Evolutionary conservation across 208 protist genomes (phyloP).

Genomic region (Trypanosoma scelopori): DNA sequence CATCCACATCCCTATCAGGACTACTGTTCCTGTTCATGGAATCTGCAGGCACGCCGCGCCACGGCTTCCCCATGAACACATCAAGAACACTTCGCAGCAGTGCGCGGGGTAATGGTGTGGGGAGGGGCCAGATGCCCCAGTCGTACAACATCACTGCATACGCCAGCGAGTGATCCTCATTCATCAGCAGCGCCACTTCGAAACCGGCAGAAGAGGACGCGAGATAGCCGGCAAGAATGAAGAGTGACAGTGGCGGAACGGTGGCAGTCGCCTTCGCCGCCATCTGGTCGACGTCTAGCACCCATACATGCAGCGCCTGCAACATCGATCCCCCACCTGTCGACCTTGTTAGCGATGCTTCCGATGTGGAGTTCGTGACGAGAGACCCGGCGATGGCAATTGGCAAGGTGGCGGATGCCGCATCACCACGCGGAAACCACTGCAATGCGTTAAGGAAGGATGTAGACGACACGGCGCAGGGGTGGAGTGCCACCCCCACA

Average conservation of each 20-base stretch:
- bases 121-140: conserved; percentile 56
- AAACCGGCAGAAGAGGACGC: conserved; percentile 45
- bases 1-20: conserved; percentile 17
- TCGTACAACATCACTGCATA: conserved; percentile 66
- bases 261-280: neutral
- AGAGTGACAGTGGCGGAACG: conserved; percentile 28
- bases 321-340: conserved; percentile 15
- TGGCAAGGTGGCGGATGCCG: conserved; percentile 21
- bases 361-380: conserved; percentile 18
- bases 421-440: conserved; percentile 30
- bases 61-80: conserved; percentile 40
- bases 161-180: conserved; percentile 46
- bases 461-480: conserved; percentile 33
- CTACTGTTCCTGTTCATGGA: neutral
- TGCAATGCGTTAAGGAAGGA: conserved; percentile 79
- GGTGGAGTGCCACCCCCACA: conserved; percentile 32
- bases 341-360: neutral
- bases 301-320: conserved; percentile 70
- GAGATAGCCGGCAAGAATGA: conserved; percentile 69
- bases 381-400: conserved; percentile 68
- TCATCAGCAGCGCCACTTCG: conserved; percentile 48
- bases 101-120: conserved; percentile 32
- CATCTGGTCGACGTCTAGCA: conserved; percentile 26
- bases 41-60: conserved; percentile 36
- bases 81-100: conserved; percentile 44